These are phyloP conservation scores for Monosporascus sp. DNA, from an alignment of 2,329 filamentous ascomycete species.

Conservation along the genomic window DNA sequence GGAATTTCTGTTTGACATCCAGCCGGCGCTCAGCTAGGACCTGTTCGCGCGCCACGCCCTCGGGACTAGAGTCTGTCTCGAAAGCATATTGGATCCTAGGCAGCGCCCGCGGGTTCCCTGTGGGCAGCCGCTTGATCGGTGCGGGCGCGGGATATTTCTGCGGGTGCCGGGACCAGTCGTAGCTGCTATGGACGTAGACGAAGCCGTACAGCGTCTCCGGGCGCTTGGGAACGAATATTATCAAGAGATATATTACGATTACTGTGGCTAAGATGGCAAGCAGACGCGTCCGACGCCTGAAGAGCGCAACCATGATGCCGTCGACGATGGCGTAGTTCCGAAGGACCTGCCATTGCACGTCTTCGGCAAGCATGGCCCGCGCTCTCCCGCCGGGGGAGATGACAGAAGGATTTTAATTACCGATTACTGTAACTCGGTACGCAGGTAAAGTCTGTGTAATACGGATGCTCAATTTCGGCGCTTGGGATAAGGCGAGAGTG, in stretches of 20 bases:
- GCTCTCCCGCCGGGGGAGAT: background rate
- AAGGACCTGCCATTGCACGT: constrained; percentile 22
- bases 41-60: constrained; percentile 18
- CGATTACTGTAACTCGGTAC: no score
- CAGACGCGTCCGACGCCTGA: constrained; percentile 21
- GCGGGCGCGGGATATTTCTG: constrained; percentile 20
- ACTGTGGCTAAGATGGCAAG: constrained; percentile 12
- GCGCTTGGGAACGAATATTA: constrained; percentile 21
- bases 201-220: constrained; percentile 21
- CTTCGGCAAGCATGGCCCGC: constrained; percentile 21
- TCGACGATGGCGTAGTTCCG: constrained; percentile 11
- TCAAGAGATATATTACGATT: constrained; percentile 20
- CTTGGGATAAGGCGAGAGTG: no score
- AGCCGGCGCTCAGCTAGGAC: constrained; percentile 24
- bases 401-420: no score
- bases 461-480: no score
- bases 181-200: constrained; percentile 21
- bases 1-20: constrained; percentile 38
- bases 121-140: constrained; percentile 19
- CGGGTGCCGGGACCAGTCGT: constrained; percentile 23
- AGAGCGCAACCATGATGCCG: constrained; percentile 17
- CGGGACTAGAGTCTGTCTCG: constrained; percentile 19
- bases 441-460: no score
- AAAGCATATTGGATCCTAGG: constrained; percentile 25
- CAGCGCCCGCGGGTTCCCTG: constrained; percentile 17